Evolutionary conservation across 257 asterid genomes (phyloP).

Genomic region (Nicotiana tabacum): DNA sequence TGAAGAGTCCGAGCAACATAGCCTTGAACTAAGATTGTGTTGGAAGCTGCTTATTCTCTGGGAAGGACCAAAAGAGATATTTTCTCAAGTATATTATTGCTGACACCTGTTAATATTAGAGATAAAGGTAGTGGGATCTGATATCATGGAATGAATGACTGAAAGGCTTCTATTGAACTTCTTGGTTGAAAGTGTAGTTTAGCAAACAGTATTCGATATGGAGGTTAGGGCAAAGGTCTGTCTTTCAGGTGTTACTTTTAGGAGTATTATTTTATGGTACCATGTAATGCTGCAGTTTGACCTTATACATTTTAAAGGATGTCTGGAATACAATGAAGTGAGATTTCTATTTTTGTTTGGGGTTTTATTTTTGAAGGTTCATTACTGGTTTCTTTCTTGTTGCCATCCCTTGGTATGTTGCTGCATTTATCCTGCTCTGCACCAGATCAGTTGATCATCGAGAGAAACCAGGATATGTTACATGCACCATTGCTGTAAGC

Average conservation of each 20-base stretch:
- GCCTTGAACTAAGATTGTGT: background rate
- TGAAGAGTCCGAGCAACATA: too few relatives aligned
- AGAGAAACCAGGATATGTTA: conserved; percentile 82
- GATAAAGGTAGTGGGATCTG: background rate
- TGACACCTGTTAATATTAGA: background rate
- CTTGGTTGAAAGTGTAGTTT: background rate
- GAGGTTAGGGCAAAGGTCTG: background rate
- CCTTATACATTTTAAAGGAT: background rate
- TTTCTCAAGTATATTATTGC: background rate
- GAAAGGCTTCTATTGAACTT: background rate
- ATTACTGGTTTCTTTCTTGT: conserved; percentile 77
- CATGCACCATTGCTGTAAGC: conserved; percentile 75
- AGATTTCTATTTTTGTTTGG: background rate
- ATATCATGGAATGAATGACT: background rate
- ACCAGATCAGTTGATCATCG: conserved; percentile 65
- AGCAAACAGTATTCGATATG: background rate
- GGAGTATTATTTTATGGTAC: background rate
- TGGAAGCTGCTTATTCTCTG: background rate
- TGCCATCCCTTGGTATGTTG: conserved; percentile 85
- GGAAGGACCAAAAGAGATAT: background rate
- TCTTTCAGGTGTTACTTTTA: background rate
- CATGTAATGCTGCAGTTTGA: background rate
- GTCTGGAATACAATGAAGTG: background rate
- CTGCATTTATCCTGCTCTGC: conserved; percentile 49
- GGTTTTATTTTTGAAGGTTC: conserved; percentile 46